These are phyloP conservation scores for Paratinospora sagittata DNA, from an alignment of 164 flowering plant genomes.

Conservation along the genomic window DNA sequence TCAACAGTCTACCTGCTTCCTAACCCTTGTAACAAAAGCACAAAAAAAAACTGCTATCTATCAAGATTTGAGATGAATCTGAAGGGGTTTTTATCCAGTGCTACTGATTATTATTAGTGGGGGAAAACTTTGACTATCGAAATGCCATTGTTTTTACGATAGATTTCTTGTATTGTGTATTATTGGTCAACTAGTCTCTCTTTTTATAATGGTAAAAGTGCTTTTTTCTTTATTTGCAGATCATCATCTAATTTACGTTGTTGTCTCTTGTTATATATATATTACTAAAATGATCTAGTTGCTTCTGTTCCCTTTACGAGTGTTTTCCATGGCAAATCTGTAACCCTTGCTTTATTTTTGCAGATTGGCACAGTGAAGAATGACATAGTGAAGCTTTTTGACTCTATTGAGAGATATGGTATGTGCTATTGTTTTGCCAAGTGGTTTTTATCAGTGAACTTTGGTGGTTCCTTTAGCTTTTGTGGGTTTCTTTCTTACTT, in stretches of 20 bases:
- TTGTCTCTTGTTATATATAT: too few species aligned
- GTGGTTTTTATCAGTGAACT: not conserved
- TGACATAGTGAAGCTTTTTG: slow-evolving; percentile 82
- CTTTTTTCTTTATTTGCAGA: not conserved
- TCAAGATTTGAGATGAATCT: not conserved
- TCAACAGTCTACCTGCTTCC: not conserved
- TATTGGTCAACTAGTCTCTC: not conserved
- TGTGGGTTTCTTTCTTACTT: not conserved
- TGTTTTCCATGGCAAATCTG: not conserved
- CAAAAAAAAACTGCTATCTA: not conserved
- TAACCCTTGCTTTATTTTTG: slow-evolving; percentile 12
- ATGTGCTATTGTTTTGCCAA: slow-evolving; percentile 19
- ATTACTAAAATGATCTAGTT: not conserved
- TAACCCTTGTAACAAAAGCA: not conserved
- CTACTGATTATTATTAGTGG: not conserved
- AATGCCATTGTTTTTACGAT: not conserved
- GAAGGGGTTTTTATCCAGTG: not conserved
- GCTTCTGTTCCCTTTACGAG: not conserved
- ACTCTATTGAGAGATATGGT: slow-evolving; percentile 90
- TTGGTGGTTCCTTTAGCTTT: not conserved
- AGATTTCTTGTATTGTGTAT: not conserved
- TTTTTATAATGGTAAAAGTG: not conserved
- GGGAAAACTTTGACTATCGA: not conserved
- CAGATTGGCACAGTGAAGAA: slow-evolving; percentile 70
- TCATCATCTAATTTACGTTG: not conserved